These are phyloP conservation scores for Pulveroboletus sp. DNA, from an alignment of 768 basidiomycete species.

Conservation along the genomic window DNA sequence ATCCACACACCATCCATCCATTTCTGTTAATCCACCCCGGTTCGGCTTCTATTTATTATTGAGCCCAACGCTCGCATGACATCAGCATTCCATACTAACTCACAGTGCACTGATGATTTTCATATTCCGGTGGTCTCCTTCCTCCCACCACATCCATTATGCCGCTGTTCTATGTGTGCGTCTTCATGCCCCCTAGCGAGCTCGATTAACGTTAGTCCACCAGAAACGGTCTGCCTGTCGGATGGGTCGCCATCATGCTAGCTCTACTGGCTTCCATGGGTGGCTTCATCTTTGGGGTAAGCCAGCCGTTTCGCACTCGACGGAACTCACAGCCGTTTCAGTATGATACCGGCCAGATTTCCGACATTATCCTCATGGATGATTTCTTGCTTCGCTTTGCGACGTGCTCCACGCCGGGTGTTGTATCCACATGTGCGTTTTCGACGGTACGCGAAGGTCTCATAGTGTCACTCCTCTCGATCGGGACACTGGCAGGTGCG, in stretches of 20 bases:
- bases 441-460: constrained; percentile 55
- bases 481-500: constrained; percentile 65
- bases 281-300: constrained; percentile 56
- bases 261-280: constrained; percentile 70
- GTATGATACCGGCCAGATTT: constrained; percentile 77
- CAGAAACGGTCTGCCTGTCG: constrained; percentile 60
- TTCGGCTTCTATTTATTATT: too few species aligned
- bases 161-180: constrained; percentile 20
- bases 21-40: too few species aligned
- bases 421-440: constrained; percentile 47
- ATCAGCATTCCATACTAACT: too few species aligned
- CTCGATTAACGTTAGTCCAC: neutral
- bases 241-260: constrained; percentile 58
- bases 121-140: too few species aligned
- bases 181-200: neutral
- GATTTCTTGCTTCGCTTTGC: constrained; percentile 67
- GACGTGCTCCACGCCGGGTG: constrained; percentile 39
- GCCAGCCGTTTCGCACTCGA: neutral
- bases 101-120: too few species aligned
- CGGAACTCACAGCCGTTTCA: constrained; percentile 16
- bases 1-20: too few species aligned
- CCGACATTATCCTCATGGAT: constrained; percentile 69
- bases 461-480: constrained; percentile 66
- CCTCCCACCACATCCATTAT: too few species aligned
- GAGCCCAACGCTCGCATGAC: too few species aligned